Base-by-base conservation (phyloP, 2,329 filamentous ascomycete species). In the Sclerotinia sclerotiorum region DNA sequence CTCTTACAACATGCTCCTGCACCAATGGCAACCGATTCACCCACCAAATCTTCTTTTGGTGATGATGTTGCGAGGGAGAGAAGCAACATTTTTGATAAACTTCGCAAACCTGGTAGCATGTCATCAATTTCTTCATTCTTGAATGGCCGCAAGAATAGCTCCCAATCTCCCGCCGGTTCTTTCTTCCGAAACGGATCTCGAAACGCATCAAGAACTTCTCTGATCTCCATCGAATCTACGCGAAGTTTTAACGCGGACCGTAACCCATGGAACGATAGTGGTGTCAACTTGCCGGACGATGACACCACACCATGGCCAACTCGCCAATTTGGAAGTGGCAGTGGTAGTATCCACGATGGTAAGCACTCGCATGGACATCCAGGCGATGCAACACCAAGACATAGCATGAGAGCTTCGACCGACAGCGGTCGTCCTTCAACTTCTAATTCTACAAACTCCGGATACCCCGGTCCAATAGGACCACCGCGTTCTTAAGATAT, bases 241-340 rank as follows among this genome's bases (percentile, higher is more conserved):
- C 91, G 94, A 78, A 97, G 93, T 82, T 89, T 90, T 79, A 89
- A 89, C 72, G 93, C 93, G 74, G 96, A 97, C 80, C 91, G 94
- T 80, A 97, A 97, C 81, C 94, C 94, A 71, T 98, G 94, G 94
- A 97, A 97, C 79, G 94, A 98, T 79, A 97, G 93, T 77, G 94
- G 94, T 76, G 93, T 97, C 78, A 97, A 97, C 79, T 88, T 97
- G 73, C 85, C 91, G 71, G 94, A 97, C 76, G 93, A 97, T 72
- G 93, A 97, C 74, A 76, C 81, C 68, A 83, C 85, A 73, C 84
- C 85, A 51, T 89, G 87, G 87, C 80, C 84, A 65, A 81, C 81
- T 64, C 87, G 87, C 72, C 87, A 87, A 74, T 86, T 89, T 74
- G 85, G 86, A 76, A 91, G 88, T 78, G 88, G 87, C 77, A 91